phyloP scores from a whole-genome alignment of 1,139 yeast genomes.

The Insectozyma bohioensis region DNA sequence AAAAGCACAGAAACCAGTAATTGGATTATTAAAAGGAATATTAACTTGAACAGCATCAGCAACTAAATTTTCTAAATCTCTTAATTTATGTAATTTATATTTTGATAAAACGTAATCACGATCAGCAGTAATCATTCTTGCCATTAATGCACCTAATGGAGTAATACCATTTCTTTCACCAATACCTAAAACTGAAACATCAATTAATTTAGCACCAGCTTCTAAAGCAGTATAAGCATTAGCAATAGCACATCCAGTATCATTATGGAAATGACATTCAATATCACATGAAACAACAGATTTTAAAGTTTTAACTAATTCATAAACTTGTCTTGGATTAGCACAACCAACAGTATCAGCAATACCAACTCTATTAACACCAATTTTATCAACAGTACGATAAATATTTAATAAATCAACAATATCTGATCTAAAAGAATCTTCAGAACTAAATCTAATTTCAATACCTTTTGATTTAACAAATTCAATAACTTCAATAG shows the following conservation, averaged over 20 bases:
- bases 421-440: slow-evolving; percentile 94
- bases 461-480: slow-evolving; percentile 97
- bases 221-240: slow-evolving; percentile 97
- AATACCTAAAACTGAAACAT: slow-evolving; percentile 93
- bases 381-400: slow-evolving; percentile 95
- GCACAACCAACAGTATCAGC: slow-evolving; percentile 99
- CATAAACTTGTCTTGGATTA: slow-evolving; percentile 98
- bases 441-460: slow-evolving; percentile 95
- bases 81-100: slow-evolving; percentile 92
- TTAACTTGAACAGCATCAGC: slow-evolving; percentile 98
- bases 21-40: slow-evolving; percentile 97
- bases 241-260: slow-evolving; percentile 98
- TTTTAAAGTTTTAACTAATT: slow-evolving; percentile 88
- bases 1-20: slow-evolving; percentile 98
- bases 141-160: slow-evolving; percentile 97
- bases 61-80: slow-evolving; percentile 93
- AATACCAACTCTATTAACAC: slow-evolving; percentile 98
- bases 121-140: slow-evolving; percentile 98
- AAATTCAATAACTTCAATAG: slow-evolving; percentile 94
- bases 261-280: slow-evolving; percentile 98
- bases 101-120: slow-evolving; percentile 94
- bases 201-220: slow-evolving; percentile 95
- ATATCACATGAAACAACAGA: slow-evolving; percentile 95
- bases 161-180: slow-evolving; percentile 99
- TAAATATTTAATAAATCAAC: slow-evolving; percentile 94